Evolutionary conservation across 2,329 filamentous ascomycete genomes (phyloP), one percentile per base, ranked within the genome.

Genomic region (Talaromyces albobiverticillius): DNA sequence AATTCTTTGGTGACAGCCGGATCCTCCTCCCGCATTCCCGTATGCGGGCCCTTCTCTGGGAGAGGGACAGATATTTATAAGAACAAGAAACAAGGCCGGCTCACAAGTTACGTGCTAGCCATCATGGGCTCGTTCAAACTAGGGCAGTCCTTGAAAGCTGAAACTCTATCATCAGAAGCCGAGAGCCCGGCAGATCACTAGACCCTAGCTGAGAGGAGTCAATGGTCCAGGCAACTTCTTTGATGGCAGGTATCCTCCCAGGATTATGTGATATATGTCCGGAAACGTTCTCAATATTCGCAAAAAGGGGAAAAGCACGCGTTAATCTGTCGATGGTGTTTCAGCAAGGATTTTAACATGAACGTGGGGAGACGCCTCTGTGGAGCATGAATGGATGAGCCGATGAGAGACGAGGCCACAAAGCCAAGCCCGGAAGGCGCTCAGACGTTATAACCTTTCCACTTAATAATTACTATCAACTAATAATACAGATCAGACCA

Each of bases 331-430:
- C 34, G 14, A 46, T 36, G 22, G 16, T 36, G 48, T 31, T 46
- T 36, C 50, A 53, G 43, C 34, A 18, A 51, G 47, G 26, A 51
- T 16, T 34, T 11, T 16, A 40, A 22, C 18, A 26, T 14, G 38
- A 51, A 51, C 48, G 48, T 51, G 48, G 38, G 38, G 38, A 43
- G 26, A 50, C 47, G 36, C 34, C 47, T 50, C 47, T 41, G 47
- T 50, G 36, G 36, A 41, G 31, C 20, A 11, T 14, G 20, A 10
- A 23, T 23, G 14, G 41, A 11, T 23, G 10, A 34, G 13, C 10
- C 26, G 5, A 29, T 10, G 26, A 29, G 26, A 29, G 8, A 31
- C 16, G 23, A 16, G 18, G 16, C 31, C 18, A 23, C 23, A 48
- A 25, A 40, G 31, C 32, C 34, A 43, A 32, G 53, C 40, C 16